These are phyloP conservation scores for Talaromyces trachyspermus DNA, from an alignment of 495 filamentous ascomycete species.

Conservation along the genomic window DNA sequence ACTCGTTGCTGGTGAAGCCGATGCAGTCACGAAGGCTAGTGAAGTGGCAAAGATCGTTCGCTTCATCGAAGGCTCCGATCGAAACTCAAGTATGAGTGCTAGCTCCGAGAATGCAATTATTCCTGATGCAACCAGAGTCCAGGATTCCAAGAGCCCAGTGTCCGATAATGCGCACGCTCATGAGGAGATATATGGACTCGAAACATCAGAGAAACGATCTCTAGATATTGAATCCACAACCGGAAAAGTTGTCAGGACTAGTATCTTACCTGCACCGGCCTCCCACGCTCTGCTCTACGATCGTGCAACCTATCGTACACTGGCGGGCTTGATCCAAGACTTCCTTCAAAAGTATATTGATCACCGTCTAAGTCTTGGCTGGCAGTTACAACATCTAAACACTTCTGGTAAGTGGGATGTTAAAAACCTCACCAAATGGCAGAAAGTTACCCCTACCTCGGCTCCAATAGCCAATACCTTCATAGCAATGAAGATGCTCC, in stretches of 20 bases:
- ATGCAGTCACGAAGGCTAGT: constrained; percentile 60
- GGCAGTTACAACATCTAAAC: constrained; percentile 83
- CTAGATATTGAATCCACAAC: constrained; percentile 10
- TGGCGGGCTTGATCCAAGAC: constrained; percentile 73
- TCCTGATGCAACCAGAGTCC: constrained; percentile 37
- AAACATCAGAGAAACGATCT: constrained; percentile 16
- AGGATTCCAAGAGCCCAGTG: constrained; percentile 16
- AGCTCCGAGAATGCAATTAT: constrained; percentile 38
- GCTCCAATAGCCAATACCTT: constrained; percentile 67
- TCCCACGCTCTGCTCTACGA: constrained; percentile 81
- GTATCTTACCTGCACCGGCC: constrained; percentile 68
- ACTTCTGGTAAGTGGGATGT: constrained; percentile 95
- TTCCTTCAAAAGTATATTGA: constrained; percentile 73
- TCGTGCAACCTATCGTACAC: constrained; percentile 62
- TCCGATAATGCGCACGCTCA: constrained; percentile 13
- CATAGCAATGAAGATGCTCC: constrained; percentile 79
- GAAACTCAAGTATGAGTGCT: constrained; percentile 8
- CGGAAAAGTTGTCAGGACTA: constrained; percentile 54
- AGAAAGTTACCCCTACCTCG: constrained; percentile 68
- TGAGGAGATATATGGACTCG: constrained; percentile 21
- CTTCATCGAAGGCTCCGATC: constrained; percentile 40
- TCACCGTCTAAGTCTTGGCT: constrained; percentile 68
- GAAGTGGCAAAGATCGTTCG: constrained; percentile 64
- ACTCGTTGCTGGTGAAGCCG: constrained; percentile 69
- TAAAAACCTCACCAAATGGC: constrained; percentile 92